phyloP scores from a whole-genome alignment of 1,284 basidiomycete genomes.

The Takashimella tepidaria region DNA sequence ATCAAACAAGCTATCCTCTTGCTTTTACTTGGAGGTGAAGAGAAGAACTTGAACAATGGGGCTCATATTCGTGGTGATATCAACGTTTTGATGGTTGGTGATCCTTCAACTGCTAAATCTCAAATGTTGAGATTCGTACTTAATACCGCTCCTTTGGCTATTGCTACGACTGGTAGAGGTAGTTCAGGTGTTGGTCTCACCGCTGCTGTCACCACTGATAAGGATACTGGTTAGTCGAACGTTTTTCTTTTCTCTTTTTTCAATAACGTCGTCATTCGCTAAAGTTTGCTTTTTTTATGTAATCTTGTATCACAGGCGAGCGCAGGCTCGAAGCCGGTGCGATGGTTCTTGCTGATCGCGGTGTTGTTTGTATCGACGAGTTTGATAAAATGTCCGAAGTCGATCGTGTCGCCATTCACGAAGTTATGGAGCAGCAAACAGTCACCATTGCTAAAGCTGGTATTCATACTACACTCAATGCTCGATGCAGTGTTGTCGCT shows the following conservation, averaged over 20 bases:
- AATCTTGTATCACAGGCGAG: conserved; percentile 61
- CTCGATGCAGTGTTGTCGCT: conserved; percentile 94
- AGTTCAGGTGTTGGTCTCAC: conserved; percentile 98
- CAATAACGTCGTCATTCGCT: no score
- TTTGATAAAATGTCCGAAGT: conserved; percentile 99
- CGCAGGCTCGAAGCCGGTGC: conserved; percentile 94
- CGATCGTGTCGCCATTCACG: conserved; percentile 99
- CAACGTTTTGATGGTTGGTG: conserved; percentile 99
- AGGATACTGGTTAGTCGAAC: conserved; percentile 66
- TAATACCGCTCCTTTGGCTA: conserved; percentile 92
- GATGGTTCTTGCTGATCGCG: conserved; percentile 99
- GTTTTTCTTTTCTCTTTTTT: no score
- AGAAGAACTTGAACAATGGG: conserved; percentile 96
- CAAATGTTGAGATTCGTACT: conserved; percentile 96
- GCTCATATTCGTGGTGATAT: conserved; percentile 99
- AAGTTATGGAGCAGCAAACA: conserved; percentile 99
- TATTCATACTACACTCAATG: conserved; percentile 97
- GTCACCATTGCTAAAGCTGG: conserved; percentile 99
- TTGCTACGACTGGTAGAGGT: conserved; percentile 96
- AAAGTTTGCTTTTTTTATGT: no score
- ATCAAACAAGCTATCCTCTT: conserved; percentile 93
- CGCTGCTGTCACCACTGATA: conserved; percentile 97
- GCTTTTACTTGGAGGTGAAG: conserved; percentile 88
- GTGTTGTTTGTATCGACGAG: conserved; percentile 99
- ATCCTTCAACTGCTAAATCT: conserved; percentile 96